Evolutionary conservation across 768 basidiomycete genomes (phyloP), one percentile per base, ranked within the genome.

Genomic region (Rhodotorula sphaerocarpa): DNA sequence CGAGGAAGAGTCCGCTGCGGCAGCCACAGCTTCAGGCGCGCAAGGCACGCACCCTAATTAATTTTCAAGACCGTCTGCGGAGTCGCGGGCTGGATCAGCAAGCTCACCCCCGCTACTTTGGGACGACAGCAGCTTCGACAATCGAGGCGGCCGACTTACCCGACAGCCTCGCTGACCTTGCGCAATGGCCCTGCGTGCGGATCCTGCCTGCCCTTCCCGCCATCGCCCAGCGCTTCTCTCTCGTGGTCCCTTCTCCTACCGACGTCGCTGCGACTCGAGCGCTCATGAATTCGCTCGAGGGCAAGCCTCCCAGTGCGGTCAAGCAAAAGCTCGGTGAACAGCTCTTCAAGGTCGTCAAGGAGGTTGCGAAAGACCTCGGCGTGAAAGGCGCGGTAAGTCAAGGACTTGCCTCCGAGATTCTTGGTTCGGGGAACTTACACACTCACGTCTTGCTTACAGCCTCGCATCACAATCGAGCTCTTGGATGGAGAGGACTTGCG

Each of bases 401-500:
- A 16, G 20, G 14, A 31, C n/a, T 27, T 30, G n/a, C n/a, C 16
- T 30, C 25, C 21, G 14, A 18, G 34, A 16, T 39, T 31, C 1
- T 7, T 2, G 18, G 14, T 4, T n/a, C n/a, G n/a, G n/a, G n/a
- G n/a, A n/a, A n/a, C n/a, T n/a, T n/a, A n/a, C n/a, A n/a, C n/a
- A n/a, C n/a, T n/a, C n/a, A n/a, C n/a, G n/a, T n/a, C n/a, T n/a
- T n/a, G n/a, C n/a, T n/a, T 25, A 21, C 69, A 87, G 83, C 87
- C 88, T 53, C 90, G 90, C 73, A 77, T 89, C 65, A 91, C 90
- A 1, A 88, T 95, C 70, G 77, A 81, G 7, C 80, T 91, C 14
- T 77, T 93, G 63, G 88, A 92, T 71, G 80, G 85, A 70, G 90
- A 91, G 62, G 90, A 93, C 71, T 80, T 92, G 28, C 82, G 86